Percentiles rank a stretch among this genome's conserved stretches.
Conservation (phyloP, 2,329 filamentous ascomycete genomes). For the Colletotrichum truncatum region DNA sequence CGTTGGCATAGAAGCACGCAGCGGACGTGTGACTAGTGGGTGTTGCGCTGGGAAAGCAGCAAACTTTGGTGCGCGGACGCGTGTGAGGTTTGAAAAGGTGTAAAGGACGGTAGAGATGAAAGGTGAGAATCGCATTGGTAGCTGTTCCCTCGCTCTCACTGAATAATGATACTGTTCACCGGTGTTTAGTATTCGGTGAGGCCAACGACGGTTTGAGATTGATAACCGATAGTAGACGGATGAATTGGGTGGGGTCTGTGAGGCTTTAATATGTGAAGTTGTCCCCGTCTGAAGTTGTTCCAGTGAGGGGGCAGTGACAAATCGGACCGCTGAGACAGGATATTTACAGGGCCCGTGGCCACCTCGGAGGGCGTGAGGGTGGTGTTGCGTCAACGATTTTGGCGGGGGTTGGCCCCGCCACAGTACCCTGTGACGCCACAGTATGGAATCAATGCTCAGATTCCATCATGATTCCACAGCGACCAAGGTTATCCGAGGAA, state of each 20-base stretch:
- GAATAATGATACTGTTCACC: not conserved
- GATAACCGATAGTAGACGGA: not conserved
- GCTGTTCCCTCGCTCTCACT: not conserved
- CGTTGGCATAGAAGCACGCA: slow-evolving; percentile 72
- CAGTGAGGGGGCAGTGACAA: slow-evolving; percentile 21
- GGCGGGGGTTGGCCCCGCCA: slow-evolving; percentile 14
- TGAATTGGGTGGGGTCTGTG: not conserved
- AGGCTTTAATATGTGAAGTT: slow-evolving; percentile 5
- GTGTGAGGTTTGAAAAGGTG: slow-evolving; percentile 56
- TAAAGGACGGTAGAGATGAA: slow-evolving; percentile 57
- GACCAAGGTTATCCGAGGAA: not conserved
- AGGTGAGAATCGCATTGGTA: slow-evolving; percentile 59
- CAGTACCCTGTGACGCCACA: slow-evolving; percentile 14
- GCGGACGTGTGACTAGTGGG: slow-evolving; percentile 34
- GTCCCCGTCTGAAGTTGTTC: not conserved
- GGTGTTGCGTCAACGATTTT: slow-evolving; percentile 30
- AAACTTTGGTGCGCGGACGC: slow-evolving; percentile 42
- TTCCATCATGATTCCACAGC: slow-evolving; percentile 16
- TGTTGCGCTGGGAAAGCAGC: slow-evolving; percentile 32
- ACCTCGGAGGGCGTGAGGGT: not conserved
- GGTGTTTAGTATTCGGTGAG: not conserved
- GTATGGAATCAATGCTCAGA: slow-evolving; percentile 14
- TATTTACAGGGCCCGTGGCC: slow-evolving; percentile 1
- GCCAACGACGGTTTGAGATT: not conserved
- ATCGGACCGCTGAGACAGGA: slow-evolving; percentile 14